Percentiles rank a stretch among this genome's conserved stretches.
phyloP scores from a whole-genome alignment of 2,329 filamentous ascomycete genomes.

The Claviceps purpurea region DNA sequence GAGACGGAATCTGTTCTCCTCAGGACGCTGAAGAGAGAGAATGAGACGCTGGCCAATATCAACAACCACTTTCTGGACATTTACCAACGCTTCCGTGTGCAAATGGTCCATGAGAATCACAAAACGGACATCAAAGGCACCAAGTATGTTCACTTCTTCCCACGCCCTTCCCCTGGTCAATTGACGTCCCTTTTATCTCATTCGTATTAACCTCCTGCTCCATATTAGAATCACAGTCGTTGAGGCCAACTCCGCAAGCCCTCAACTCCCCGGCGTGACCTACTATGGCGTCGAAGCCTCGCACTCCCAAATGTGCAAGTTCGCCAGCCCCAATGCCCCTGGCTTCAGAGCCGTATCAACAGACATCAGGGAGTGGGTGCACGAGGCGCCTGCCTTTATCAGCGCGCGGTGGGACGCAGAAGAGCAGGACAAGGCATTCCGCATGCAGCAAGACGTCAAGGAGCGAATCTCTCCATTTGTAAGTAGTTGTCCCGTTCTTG shows the following conservation, averaged over 20 bases:
- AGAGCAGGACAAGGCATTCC: conserved; percentile 34
- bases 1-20: conserved; percentile 56
- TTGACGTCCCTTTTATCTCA: neutral
- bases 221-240: conserved; percentile 43
- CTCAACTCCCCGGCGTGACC: conserved; percentile 53
- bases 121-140: conserved; percentile 56
- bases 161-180: neutral
- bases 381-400: conserved; percentile 41
- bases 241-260: conserved; percentile 55
- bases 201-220: neutral
- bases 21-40: conserved; percentile 58
- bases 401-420: conserved; percentile 47
- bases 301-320: conserved; percentile 64
- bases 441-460: conserved; percentile 29
- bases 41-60: conserved; percentile 61
- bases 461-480: conserved; percentile 26
- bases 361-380: conserved; percentile 36
- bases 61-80: conserved; percentile 61
- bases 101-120: conserved; percentile 64
- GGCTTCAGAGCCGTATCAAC: conserved; percentile 45
- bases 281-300: conserved; percentile 63
- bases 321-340: conserved; percentile 47
- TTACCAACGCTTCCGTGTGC: conserved; percentile 56
- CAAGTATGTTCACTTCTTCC: conserved; percentile 20
- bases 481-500: neutral